Evolutionary conservation across 2,329 filamentous ascomycete species (phyloP).

Genomic region (Podosphaera fusca): DNA sequence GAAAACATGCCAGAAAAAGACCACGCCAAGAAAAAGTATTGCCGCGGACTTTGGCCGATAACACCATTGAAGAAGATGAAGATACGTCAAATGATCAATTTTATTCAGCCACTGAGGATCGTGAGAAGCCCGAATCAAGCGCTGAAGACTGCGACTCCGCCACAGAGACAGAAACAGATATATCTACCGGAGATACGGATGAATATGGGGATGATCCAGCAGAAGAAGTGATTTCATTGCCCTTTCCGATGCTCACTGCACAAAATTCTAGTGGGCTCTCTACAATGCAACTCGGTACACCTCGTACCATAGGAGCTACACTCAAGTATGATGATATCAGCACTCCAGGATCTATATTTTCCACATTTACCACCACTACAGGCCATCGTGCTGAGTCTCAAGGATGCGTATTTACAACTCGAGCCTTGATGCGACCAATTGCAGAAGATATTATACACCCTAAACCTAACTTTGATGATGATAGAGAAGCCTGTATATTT

Average conservation of each 20-base stretch:
- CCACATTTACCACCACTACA: constrained; percentile 67
- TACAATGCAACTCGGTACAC: constrained; percentile 58
- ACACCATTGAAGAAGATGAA: constrained; percentile 40
- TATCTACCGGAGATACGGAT: constrained; percentile 40
- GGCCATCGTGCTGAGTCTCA: constrained; percentile 47
- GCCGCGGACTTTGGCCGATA: constrained; percentile 31
- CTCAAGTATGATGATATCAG: constrained; percentile 50
- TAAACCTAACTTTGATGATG: constrained; percentile 51
- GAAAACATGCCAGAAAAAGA: constrained; percentile 28
- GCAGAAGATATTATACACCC: constrained; percentile 65
- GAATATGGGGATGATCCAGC: constrained; percentile 77
- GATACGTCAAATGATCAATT: constrained; percentile 80
- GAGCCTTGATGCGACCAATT: constrained; percentile 50
- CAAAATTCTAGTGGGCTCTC: constrained; percentile 59
- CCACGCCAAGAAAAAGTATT: constrained; percentile 24
- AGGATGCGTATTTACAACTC: constrained; percentile 64
- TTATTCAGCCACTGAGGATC: constrained; percentile 75
- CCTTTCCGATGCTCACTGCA: constrained; percentile 55
- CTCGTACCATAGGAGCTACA: constrained; percentile 36
- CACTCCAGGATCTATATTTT: constrained; percentile 75
- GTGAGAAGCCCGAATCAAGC: constrained; percentile 30
- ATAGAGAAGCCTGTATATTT: constrained; percentile 74
- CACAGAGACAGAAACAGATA: constrained; percentile 33
- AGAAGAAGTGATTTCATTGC: constrained; percentile 82
- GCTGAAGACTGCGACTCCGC: constrained; percentile 26